Evolutionary conservation across 2,329 filamentous ascomycete genomes (phyloP), one percentile per base, ranked within the genome.

Genomic region (Trichoderma sp.): DNA sequence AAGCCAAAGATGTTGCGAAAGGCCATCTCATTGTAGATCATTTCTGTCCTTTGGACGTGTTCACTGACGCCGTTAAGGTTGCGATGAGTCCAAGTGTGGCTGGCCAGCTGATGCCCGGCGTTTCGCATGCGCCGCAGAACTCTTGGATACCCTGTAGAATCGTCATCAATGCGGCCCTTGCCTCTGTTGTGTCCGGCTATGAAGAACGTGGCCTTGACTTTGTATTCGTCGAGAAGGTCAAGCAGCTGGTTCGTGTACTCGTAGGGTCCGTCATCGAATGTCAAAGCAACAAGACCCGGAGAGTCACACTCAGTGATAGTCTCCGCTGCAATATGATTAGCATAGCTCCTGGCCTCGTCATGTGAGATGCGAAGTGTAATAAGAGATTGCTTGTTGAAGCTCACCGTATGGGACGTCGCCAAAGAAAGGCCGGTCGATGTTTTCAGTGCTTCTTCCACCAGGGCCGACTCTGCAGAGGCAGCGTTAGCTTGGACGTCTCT

Each of bases 211-310:
- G 80, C 82, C 61, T 79, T 80, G 68, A 79, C 76, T 6, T 78
- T 59, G 34, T 77, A 74, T 4, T 76, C 57, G 26, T 78, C 76
- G 13, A 84, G 73, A 1, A 81, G 65, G 70, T 84, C 80, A 28
- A 87, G 80, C 6, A 87, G 75, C 11, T 77, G 75, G 7, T 74
- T 73, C 5, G 85, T 87, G 74, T 81, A 85, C 4, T 73, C 69
- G 71, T 79, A 83, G 0, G 85, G 85, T 0, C 84, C 84, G 66
- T 86, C 85, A 73, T 86, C 85, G 74, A 82, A 85, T 1, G 84
- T 85, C 30, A 86, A 77, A 1, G 85, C 84, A 47, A 84, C 77
- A 69, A 78, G 77, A 26, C 80, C 81, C 1, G 80, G 79, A 13
- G 72, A 72, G 1, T 75, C 79, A 73, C 82, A 83, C 12, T 75